Base-by-base conservation (phyloP, 352 stramenopile species). In the Pythium plurisporium region DNA sequence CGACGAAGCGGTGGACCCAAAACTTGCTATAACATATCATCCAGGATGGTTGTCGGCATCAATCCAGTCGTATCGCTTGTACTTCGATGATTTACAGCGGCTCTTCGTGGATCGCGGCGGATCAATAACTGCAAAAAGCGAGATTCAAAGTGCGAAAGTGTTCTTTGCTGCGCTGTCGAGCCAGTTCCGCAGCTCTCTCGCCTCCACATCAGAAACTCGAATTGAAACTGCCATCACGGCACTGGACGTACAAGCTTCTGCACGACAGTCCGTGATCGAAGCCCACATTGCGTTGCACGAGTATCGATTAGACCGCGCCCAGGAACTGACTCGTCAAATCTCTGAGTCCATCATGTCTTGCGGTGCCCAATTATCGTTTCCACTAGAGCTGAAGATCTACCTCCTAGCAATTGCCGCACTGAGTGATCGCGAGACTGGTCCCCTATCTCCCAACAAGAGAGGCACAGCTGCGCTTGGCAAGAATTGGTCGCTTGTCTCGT, bases 301-400 rank as follows among this genome's bases (percentile, higher is more conserved):
- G n/a, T 63, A 53, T 45, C 64, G 42, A 10, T 15, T 66, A 3
- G 57, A 67, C 36, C 8, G 33, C 10, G 47, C 64, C 1, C 41
- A 51, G 8, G 20, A 45, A 23, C 22, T 59, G 9, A 41, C 66
- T 65, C 54, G 74, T 51, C 44, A 68, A 60, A 8, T 65, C 53
- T 31, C 74, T 65, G 8, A 73, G 9, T 55, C 14, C 25, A 69
- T 14, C 10, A 47, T 67, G 11, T 70, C 84, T 38, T 66, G 61
- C 11, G 71, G 64, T n/a, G 72, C 67, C 25, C 71, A 79, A 7
- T 53, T 71, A 6, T 58, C 79, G 0, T 80, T 93, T 11, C 81
- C 83, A 8, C 64, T 94, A 4, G 79, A 87, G 46, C 79, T 79
- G 45, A 82, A 86, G 51, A 43, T 94, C 5, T 74, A 66, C 6